Evolutionary conservation across 2,329 filamentous ascomycete genomes (phyloP), one percentile per base, ranked within the genome.

Genomic region (Ramularia collo-cygni): DNA sequence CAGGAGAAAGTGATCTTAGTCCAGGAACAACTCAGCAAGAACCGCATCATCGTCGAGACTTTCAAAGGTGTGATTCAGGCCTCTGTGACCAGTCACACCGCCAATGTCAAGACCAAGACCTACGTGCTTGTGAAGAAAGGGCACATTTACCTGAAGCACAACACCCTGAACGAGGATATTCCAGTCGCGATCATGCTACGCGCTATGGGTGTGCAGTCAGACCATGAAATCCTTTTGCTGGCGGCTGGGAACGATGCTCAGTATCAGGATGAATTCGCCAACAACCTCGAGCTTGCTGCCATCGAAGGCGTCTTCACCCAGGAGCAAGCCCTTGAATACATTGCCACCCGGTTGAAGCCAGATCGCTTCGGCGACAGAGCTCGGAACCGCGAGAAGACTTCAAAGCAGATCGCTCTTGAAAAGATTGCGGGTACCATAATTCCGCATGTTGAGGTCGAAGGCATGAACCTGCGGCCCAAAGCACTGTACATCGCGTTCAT

Each of bases 1-100:
- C 95, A 93, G 14, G 92, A 98, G 64, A 98, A 98, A 70, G 92
- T 98, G 53, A 98, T 98, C 58, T 70, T 98, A 30, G 93, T 98
- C 10, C 92, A 98, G 64, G 93, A 98, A 61, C 92, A 98, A 67
- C 71, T 98, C 60, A 98, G 92, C 75, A 98, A 98, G 75, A 98
- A 98, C 65, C 81, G 92, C 69, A 85, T 98, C 57, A 95, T 98
- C 61, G 90, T 98, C 12, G 93, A 98, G 65, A 82, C 86, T 40
- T 94, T 94, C 68, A 96, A 95, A 65, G 85, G 85, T 44, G 81
- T 94, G 49, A 90, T 96, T 41, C 86, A 90, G 52, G 92, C 93
- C 27, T 96, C 92, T 1, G 92, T 96, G 19, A 98, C 89, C 45
- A 93, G 89, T 77, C 95, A 92, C 19, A 96, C 93, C 1, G 88